phyloP scores from a whole-genome alignment of 2,329 filamentous ascomycete species.

The Pseudopyrenochaeta lycopersici region DNA sequence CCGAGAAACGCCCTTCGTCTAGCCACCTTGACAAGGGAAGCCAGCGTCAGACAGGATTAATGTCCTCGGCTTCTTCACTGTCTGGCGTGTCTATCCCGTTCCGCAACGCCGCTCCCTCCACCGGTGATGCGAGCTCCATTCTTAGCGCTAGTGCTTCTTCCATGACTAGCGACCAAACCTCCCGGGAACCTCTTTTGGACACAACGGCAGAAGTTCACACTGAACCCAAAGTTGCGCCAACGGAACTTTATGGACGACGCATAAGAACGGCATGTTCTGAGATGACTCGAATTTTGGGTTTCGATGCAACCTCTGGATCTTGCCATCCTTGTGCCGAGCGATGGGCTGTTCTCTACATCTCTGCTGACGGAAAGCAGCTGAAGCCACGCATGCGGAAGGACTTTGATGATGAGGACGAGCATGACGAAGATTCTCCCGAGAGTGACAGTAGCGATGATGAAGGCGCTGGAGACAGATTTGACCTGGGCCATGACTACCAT shows the following conservation, averaged over 20 bases:
- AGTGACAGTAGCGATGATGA: slow-evolving; percentile 60
- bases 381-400: slow-evolving; percentile 78
- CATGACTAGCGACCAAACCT: slow-evolving; percentile 75
- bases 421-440: slow-evolving; percentile 67
- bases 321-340: slow-evolving; percentile 83
- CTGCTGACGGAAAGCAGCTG: slow-evolving; percentile 73
- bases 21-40: slow-evolving; percentile 54
- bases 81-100: slow-evolving; percentile 61
- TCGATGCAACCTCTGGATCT: slow-evolving; percentile 70
- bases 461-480: slow-evolving; percentile 56
- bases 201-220: slow-evolving; percentile 33
- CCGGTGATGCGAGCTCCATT: slow-evolving; percentile 71
- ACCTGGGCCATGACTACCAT: slow-evolving; percentile 81
- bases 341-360: slow-evolving; percentile 84
- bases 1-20: slow-evolving; percentile 73
- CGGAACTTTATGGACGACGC: slow-evolving; percentile 56
- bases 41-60: slow-evolving; percentile 57
- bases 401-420: slow-evolving; percentile 67
- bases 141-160: slow-evolving; percentile 78
- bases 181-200: slow-evolving; percentile 70
- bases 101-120: slow-evolving; percentile 61
- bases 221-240: slow-evolving; percentile 60
- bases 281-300: slow-evolving; percentile 72
- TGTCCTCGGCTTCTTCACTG: slow-evolving; percentile 59
- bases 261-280: slow-evolving; percentile 75